phyloP scores from a whole-genome alignment of 768 basidiomycete genomes.

The Amanita polypyramis region DNA sequence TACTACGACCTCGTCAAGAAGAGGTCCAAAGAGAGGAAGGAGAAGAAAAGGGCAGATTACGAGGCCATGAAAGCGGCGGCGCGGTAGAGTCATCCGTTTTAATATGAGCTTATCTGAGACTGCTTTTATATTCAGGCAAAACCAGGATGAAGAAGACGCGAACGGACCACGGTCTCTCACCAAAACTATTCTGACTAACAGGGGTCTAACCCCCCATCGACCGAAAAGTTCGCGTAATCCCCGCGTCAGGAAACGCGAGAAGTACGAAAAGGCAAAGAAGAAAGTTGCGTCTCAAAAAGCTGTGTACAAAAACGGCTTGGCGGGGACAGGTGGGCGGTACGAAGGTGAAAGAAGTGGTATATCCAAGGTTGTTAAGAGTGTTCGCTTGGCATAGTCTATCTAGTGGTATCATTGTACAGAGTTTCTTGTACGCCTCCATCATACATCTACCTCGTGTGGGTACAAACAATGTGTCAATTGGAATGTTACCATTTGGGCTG shows the following conservation, averaged over 20 bases:
- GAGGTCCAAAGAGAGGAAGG: conserved; percentile 59
- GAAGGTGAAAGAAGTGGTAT: conserved; percentile 92
- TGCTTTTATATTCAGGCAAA: conserved; percentile 13
- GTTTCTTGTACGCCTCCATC: neutral
- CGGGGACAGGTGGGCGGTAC: conserved; percentile 62
- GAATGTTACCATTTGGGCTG: conserved; percentile 56
- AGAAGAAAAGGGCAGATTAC: conserved; percentile 73
- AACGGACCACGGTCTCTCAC: conserved; percentile 83
- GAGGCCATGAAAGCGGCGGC: conserved; percentile 49
- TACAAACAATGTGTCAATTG: too few relatives aligned
- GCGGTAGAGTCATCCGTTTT: conserved; percentile 28
- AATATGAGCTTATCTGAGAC: conserved; percentile 1
- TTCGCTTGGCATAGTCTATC: conserved; percentile 36
- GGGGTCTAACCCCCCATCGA: conserved; percentile 85
- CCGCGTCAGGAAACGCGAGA: conserved; percentile 91
- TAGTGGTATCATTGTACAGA: neutral
- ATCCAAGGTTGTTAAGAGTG: conserved; percentile 80
- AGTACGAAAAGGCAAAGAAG: conserved; percentile 92
- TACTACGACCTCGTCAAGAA: conserved; percentile 90
- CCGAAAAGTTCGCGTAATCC: conserved; percentile 91
- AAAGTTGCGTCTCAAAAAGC: conserved; percentile 83
- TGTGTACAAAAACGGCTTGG: conserved; percentile 83
- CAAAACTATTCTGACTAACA: conserved; percentile 87
- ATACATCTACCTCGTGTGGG: neutral
- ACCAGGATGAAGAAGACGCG: conserved; percentile 22